phyloP scores from a whole-genome alignment of 306 rosid species.

The Arachis stenosperma region DNA sequence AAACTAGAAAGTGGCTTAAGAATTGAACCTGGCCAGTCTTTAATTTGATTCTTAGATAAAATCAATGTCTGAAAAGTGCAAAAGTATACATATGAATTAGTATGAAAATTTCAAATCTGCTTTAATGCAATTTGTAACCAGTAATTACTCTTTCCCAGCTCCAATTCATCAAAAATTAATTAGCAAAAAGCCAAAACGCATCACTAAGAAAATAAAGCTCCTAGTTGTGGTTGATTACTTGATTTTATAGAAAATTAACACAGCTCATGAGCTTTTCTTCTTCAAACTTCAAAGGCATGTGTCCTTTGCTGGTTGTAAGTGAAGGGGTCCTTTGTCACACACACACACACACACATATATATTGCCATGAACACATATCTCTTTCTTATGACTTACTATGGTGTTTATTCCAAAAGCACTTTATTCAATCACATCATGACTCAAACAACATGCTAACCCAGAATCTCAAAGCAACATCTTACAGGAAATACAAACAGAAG shows the following conservation, averaged over 20 bases:
- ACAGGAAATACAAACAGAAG: conserved; percentile 27
- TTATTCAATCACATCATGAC: background rate
- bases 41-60: conserved; percentile 81
- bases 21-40: conserved; percentile 87
- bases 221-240: background rate
- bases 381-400: conserved; percentile 1
- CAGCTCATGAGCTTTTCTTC: conserved; percentile 14
- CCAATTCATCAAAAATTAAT: conserved; percentile 12
- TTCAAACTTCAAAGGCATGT: background rate
- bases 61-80: conserved; percentile 68
- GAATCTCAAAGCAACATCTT: conserved; percentile 18
- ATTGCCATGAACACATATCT: background rate
- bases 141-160: conserved; percentile 29
- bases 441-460: conserved; percentile 13
- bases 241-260: background rate
- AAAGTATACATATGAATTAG: conserved; percentile 39
- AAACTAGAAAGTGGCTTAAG: conserved; percentile 68
- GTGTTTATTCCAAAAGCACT: conserved; percentile 7
- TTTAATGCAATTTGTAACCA: conserved; percentile 30
- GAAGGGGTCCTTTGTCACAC: conserved; percentile 15
- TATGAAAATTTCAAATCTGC: conserved; percentile 35
- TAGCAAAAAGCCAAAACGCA: background rate
- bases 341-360: background rate
- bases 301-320: conserved; percentile 1
- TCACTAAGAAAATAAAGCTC: conserved; percentile 11